A percentile compares a stretch with the other conserved stretches of the same genome.
phyloP scores from a whole-genome alignment of 169 alveolate genomes.

The Plasmodium adleri region DNA sequence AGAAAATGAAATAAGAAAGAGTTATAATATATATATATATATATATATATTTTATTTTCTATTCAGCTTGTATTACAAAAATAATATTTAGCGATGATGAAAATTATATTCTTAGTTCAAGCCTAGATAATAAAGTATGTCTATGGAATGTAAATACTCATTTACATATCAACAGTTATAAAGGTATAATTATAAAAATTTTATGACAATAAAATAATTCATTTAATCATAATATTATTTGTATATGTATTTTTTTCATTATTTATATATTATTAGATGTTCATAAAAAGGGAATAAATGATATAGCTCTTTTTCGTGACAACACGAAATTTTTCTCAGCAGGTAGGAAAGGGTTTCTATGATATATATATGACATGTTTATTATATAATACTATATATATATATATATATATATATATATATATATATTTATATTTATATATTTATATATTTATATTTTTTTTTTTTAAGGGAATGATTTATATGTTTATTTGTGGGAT shows the following conservation, averaged over 20 bases:
- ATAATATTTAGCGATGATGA: constrained; percentile 55
- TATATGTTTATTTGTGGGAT: constrained; percentile 52
- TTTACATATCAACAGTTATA: constrained; percentile 48
- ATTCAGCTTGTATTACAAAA: constrained; percentile 54
- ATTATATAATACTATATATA: not conserved
- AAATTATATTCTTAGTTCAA: constrained; percentile 48
- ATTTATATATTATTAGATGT: constrained; percentile 28
- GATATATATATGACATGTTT: not conserved
- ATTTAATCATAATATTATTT: not conserved
- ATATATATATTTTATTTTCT: not conserved
- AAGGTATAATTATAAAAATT: constrained; percentile 12
- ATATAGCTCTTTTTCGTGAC: constrained; percentile 65
- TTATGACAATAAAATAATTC: not conserved
- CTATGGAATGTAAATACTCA: constrained; percentile 64
- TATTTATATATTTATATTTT: not conserved
- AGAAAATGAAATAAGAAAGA: too few relatives aligned
- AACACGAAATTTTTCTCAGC: constrained; percentile 67
- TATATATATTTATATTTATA: not conserved
- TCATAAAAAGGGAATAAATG: constrained; percentile 72
- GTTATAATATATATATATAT: too few relatives aligned
- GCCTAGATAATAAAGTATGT: constrained; percentile 48
- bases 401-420: not conserved
- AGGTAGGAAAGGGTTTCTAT: constrained; percentile 5
- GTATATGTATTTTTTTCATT: not conserved
- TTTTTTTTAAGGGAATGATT: constrained; percentile 48